A percentile compares a stretch with the other conserved stretches of the same genome.
Conservation (phyloP, 1,284 basidiomycete genomes). For the Amylostereum areolatum region DNA sequence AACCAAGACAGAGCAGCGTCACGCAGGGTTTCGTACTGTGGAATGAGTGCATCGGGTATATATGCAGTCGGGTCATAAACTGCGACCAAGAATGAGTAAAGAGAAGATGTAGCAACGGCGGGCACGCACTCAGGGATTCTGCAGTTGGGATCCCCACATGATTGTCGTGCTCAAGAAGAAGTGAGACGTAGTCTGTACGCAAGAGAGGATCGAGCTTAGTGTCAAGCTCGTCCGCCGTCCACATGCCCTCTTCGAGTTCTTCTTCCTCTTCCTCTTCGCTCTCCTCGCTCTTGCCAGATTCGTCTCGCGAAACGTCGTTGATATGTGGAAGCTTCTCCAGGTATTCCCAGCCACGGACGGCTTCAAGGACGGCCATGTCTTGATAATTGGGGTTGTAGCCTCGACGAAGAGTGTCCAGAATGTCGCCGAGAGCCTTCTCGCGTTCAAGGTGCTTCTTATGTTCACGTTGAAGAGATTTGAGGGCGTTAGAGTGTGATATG, state of each 20-base stretch:
- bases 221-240: constrained; percentile 49
- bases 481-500: constrained; percentile 65
- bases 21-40: constrained; percentile 71
- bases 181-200: constrained; percentile 63
- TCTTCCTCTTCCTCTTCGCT: constrained; percentile 29
- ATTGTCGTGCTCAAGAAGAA: constrained; percentile 73
- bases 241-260: constrained; percentile 42
- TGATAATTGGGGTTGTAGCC: constrained; percentile 98
- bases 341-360: constrained; percentile 90
- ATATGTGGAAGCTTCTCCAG: constrained; percentile 69
- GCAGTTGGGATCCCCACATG: constrained; percentile 36
- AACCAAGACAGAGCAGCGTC: constrained; percentile 63
- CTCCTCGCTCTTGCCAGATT: constrained; percentile 25
- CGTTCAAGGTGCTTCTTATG: constrained; percentile 70
- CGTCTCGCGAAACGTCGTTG: constrained; percentile 45
- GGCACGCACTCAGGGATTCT: too few relatives aligned
- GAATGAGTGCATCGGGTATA: constrained; percentile 78
- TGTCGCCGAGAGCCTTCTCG: constrained; percentile 75
- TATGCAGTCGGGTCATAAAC: constrained; percentile 84
- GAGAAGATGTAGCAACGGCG: too few relatives aligned
- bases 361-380: constrained; percentile 97
- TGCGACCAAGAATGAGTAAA: too few relatives aligned
- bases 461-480: constrained; percentile 72
- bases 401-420: constrained; percentile 75
- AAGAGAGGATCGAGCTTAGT: constrained; percentile 64